These are phyloP conservation scores for Bullera alba DNA, from an alignment of 768 basidiomycete genomes.

Conservation along the genomic window DNA sequence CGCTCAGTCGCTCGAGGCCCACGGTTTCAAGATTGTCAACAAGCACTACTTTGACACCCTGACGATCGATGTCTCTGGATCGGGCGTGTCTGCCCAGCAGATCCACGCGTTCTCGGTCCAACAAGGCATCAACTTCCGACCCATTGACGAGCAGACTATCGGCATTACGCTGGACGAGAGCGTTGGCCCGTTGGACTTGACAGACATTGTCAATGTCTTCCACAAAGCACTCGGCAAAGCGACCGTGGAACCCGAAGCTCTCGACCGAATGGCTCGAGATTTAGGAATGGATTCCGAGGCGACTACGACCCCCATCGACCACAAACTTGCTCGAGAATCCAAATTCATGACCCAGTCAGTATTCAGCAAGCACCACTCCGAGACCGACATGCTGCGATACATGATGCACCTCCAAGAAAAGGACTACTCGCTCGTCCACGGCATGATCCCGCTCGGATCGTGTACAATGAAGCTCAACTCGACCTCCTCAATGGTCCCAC, in stretches of 20 bases:
- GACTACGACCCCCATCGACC: constrained; percentile 52
- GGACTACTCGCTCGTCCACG: constrained; percentile 87
- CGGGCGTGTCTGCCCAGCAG: constrained; percentile 50
- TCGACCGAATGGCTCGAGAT: constrained; percentile 48
- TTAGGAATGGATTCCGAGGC: constrained; percentile 45
- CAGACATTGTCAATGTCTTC: constrained; percentile 74
- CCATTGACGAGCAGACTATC: constrained; percentile 64
- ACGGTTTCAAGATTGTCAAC: constrained; percentile 70
- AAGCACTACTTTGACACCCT: constrained; percentile 80
- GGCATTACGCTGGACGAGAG: constrained; percentile 93
- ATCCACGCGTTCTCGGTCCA: constrained; percentile 64
- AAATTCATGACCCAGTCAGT: constrained; percentile 76
- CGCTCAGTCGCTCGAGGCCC: constrained; percentile 57
- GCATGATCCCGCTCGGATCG: constrained; percentile 92
- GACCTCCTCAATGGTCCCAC: constrained; percentile 92
- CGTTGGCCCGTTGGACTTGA: constrained; percentile 65
- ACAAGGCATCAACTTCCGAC: constrained; percentile 75
- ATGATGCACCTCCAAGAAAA: constrained; percentile 89
- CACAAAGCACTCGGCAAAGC: constrained; percentile 52
- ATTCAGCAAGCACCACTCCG: constrained; percentile 94
- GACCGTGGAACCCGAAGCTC: constrained; percentile 34
- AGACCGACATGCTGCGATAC: constrained; percentile 97
- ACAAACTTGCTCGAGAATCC: constrained; percentile 50
- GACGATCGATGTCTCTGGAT: constrained; percentile 54
- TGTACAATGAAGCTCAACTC: constrained; percentile 99